Evolutionary conservation across 2,329 filamentous ascomycete species (phyloP).

Genomic region (Ophiocordyceps camponoti-saundersi): DNA sequence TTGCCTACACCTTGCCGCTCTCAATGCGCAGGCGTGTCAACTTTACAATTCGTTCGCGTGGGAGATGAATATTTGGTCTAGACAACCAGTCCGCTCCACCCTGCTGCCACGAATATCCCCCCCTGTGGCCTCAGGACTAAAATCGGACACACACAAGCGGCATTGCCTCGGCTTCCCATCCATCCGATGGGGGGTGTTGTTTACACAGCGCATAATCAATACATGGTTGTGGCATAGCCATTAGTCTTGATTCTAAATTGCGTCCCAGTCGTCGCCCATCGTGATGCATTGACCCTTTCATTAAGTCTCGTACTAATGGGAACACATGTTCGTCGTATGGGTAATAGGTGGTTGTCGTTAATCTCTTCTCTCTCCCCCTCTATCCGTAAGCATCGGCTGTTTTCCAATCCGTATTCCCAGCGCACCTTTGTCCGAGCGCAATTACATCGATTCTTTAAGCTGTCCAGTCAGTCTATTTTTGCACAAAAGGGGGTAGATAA

Average conservation of each 20-base stretch:
- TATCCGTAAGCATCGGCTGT: neutral
- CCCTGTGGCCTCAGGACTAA: constrained; percentile 45
- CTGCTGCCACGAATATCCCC: constrained; percentile 34
- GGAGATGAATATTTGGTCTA: constrained; percentile 50
- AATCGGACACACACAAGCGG: constrained; percentile 37
- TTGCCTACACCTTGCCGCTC: constrained; percentile 44
- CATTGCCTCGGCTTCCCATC: neutral
- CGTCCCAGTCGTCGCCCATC: neutral
- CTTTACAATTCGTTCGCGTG: constrained; percentile 39
- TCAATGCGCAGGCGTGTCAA: constrained; percentile 43
- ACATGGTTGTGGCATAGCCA: neutral
- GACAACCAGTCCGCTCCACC: constrained; percentile 53
- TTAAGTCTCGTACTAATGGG: neutral
- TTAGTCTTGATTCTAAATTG: neutral
- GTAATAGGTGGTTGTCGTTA: neutral
- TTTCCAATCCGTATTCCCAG: neutral
- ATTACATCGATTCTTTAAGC: neutral
- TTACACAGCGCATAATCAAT: neutral
- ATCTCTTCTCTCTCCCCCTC: neutral
- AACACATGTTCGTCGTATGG: neutral
- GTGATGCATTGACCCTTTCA: neutral
- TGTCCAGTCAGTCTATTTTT: neutral
- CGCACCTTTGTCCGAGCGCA: neutral
- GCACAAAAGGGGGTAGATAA: neutral
- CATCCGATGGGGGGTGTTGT: neutral